Evolutionary conservation across 352 stramenopile genomes (phyloP), one percentile per base, ranked within the genome.

Genomic region (Globisporangium canariense): DNA sequence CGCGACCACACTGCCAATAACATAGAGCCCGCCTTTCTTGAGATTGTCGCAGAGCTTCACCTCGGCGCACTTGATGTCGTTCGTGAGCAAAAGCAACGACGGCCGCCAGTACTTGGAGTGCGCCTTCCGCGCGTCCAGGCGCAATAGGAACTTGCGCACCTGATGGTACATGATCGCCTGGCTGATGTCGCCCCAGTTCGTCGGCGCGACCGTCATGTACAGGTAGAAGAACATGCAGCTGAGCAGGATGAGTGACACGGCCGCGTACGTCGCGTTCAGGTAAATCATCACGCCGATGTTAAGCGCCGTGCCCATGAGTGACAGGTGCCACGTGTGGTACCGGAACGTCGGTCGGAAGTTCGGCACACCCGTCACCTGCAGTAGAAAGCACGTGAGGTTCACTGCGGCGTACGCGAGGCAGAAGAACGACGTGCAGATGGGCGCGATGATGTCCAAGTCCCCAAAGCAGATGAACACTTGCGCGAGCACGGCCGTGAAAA

Each of bases 121-220:
- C 14, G 74, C 76, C 40, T 86, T 88, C 18, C 81, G 66, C 11
- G 70, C 64, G 60, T 94, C 85, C 14, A 94, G 67, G 0, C 81
- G 80, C 20, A 94, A 64, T n/a, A 94, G 59, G 47, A 86, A 90
- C 66, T 94, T 94, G 51, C 85, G 79, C 25, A 89, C 85, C 70
- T 92, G 81, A 56, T 94, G 85, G 62, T 90, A 94, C n/a, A 94
- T 89, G 32, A 94, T 68, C n/a, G 85, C 81, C 55, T 94, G 85
- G n/a, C 78, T 86, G 43, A 94, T 88, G 55, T 91, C 85, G 1
- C 85, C 85, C 85, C 85, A 94, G 34, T 77, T 75, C 25, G 70
- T 77, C 18, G 81, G 79, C 1, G 71, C 61, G 0, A 76, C 74
- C 5, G 74, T 86, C 50, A 90, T 67, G 65, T 83, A 85, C 40